Conservation (phyloP, 306 rosid genomes). For the Pueraria montana region DNA sequence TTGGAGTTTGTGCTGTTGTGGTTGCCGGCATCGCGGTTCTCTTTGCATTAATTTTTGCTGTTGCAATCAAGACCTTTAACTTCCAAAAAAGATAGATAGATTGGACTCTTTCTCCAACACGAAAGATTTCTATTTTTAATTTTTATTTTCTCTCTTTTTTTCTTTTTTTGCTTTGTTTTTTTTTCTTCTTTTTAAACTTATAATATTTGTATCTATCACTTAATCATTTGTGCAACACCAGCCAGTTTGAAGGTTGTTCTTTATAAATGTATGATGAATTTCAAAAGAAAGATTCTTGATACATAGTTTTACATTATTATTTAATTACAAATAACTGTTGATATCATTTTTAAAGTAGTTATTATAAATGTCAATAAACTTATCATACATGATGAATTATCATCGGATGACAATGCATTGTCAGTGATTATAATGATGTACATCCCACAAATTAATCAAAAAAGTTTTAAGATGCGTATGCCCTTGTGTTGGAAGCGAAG, state of each 20-base stretch:
- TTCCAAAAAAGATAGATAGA: conserved; percentile 62
- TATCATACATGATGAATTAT: too few relatives aligned
- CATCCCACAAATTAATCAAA: too few relatives aligned
- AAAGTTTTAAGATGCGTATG: too few relatives aligned
- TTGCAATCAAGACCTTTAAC: conserved; percentile 59
- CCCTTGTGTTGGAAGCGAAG: too few relatives aligned
- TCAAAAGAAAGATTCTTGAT: neutral
- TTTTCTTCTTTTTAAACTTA: neutral
- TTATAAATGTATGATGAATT: conserved; percentile 28
- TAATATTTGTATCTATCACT: neutral
- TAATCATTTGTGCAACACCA: conserved; percentile 4
- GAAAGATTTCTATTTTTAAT: too few relatives aligned
- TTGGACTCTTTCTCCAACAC: neutral
- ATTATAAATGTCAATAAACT: too few relatives aligned
- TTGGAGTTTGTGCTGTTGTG: conserved; percentile 54
- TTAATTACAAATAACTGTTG: too few relatives aligned
- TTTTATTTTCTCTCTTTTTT: too few relatives aligned
- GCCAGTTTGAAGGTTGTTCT: conserved; percentile 17
- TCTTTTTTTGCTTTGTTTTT: neutral
- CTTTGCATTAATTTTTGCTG: conserved; percentile 57
- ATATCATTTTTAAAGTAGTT: too few relatives aligned
- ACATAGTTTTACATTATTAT: too few relatives aligned
- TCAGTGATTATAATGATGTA: too few relatives aligned
- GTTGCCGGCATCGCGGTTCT: conserved; percentile 45
- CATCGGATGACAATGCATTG: too few relatives aligned